phyloP scores from a whole-genome alignment of 768 basidiomycete species.

The Boletus huronensis region DNA sequence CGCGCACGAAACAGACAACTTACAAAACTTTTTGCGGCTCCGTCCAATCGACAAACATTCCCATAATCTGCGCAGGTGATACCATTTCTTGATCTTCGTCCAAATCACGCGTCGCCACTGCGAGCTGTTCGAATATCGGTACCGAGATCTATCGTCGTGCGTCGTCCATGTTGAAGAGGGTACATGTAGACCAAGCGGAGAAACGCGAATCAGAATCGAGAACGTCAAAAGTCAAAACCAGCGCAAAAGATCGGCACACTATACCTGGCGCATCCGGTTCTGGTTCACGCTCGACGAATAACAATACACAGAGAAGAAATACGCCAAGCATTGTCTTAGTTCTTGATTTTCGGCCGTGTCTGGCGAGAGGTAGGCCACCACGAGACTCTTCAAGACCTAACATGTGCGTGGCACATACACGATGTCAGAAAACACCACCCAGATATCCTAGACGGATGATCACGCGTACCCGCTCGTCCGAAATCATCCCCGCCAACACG shows the following conservation, averaged over 20 bases:
- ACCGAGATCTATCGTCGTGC: slow-evolving; percentile 59
- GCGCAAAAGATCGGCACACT: background rate
- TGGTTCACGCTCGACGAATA: slow-evolving; percentile 79
- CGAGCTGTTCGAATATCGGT: slow-evolving; percentile 59
- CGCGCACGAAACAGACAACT: slow-evolving; percentile 28
- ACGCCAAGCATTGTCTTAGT: slow-evolving; percentile 79
- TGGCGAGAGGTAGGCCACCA: slow-evolving; percentile 71
- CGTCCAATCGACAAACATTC: slow-evolving; percentile 87
- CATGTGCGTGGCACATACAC: background rate
- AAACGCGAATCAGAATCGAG: background rate
- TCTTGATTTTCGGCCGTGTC: slow-evolving; percentile 78
- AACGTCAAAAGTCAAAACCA: background rate
- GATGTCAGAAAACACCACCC: background rate
- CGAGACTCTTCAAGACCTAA: slow-evolving; percentile 48
- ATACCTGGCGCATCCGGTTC: slow-evolving; percentile 55
- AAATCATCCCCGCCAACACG: slow-evolving; percentile 70
- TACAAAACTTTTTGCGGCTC: slow-evolving; percentile 71
- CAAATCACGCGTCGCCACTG: slow-evolving; percentile 54
- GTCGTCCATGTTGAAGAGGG: background rate
- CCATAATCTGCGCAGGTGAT: slow-evolving; percentile 63
- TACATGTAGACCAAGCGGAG: background rate
- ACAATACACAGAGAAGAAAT: slow-evolving; percentile 85
- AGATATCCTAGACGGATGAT: background rate
- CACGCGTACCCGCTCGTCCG: slow-evolving; percentile 59
- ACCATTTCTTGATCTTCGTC: slow-evolving; percentile 78